These are phyloP conservation scores for Lolium rigidum DNA, from an alignment of 176 grass and related monocot species.

Conservation along the genomic window DNA sequence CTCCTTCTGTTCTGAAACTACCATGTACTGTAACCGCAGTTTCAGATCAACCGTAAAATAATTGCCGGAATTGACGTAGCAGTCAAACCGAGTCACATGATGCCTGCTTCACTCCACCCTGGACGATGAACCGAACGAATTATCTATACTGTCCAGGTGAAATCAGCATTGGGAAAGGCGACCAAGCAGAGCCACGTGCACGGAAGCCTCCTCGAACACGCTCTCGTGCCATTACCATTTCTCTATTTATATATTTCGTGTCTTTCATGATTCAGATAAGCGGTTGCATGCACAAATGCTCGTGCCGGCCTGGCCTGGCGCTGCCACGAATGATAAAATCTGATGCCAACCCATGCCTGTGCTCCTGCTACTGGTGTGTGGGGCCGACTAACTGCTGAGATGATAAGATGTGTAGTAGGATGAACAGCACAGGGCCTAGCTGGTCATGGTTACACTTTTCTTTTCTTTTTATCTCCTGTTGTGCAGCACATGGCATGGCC, in stretches of 20 bases:
- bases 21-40: background rate
- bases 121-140: background rate
- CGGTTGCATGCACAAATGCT: background rate
- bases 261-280: background rate
- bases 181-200: constrained; percentile 22
- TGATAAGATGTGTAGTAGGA: constrained; percentile 12
- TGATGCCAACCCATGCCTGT: background rate
- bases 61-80: background rate
- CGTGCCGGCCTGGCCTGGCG: background rate
- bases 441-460: background rate
- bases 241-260: background rate
- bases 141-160: background rate
- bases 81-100: background rate
- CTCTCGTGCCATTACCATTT: background rate
- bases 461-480: background rate
- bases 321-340: background rate
- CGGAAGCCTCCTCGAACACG: constrained; percentile 30
- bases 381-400: background rate
- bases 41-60: background rate
- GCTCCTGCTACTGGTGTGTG: background rate
- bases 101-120: background rate
- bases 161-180: background rate
- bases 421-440: background rate
- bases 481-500: constrained; percentile 42
- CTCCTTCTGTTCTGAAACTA: background rate